Percentiles rank a stretch among this genome's conserved stretches.
Conservation (phyloP, 208 protist species). For the Acanthamoeba castellanii region DNA sequence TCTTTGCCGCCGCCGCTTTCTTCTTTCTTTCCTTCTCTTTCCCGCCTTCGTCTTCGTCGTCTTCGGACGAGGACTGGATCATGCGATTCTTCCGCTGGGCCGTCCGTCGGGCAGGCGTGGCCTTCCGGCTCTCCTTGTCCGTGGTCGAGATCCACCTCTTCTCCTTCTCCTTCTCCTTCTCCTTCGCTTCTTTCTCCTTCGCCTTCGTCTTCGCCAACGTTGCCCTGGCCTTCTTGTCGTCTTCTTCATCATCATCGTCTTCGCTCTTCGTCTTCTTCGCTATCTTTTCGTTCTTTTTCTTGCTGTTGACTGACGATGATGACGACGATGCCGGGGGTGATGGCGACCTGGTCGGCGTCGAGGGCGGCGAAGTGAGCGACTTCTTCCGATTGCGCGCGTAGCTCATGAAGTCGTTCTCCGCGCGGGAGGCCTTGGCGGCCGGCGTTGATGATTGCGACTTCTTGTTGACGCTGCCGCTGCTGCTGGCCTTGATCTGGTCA, state of each 20-base stretch:
- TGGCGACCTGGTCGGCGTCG: neutral
- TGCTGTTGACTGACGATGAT: neutral
- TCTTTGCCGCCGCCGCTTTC: neutral
- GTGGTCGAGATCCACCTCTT: neutral
- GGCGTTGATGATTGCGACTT: neutral
- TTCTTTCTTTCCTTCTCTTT: neutral
- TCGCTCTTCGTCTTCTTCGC: neutral
- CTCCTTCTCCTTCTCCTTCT: neutral
- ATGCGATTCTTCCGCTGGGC: neutral
- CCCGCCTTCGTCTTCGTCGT: neutral
- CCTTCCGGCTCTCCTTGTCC: constrained; percentile 22
- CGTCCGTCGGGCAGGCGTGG: constrained; percentile 18
- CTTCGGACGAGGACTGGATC: constrained; percentile 48
- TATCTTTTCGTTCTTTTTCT: neutral
- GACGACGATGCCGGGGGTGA: neutral
- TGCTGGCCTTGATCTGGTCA: neutral
- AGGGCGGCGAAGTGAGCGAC: neutral
- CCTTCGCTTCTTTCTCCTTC: neutral
- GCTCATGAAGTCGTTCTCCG: constrained; percentile 10
- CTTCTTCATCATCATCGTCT: no score
- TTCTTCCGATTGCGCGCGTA: constrained; percentile 39
- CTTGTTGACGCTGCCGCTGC: neutral
- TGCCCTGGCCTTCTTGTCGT: no score
- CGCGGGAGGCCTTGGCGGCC: neutral
- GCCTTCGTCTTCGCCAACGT: neutral